Evolutionary conservation across 352 stramenopile species (phyloP), one percentile per base, ranked within the genome.

Genomic region (Pythium sukuiense): DNA sequence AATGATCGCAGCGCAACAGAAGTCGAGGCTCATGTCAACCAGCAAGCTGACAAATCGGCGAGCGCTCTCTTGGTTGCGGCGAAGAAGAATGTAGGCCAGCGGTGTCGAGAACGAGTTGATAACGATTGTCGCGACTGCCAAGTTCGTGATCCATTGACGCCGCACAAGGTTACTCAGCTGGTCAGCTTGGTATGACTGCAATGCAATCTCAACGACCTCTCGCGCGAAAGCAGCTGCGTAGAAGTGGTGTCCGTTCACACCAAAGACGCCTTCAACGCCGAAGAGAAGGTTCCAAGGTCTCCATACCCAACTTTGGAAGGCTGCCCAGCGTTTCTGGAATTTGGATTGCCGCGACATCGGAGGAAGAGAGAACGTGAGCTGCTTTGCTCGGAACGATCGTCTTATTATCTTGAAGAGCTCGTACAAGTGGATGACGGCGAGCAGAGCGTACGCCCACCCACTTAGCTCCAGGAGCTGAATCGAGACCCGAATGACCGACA

Each of bases 101-200:
- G 65, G 65, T 30, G 58, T 55, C 43, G 58, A 46, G n/a, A 71
- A 4, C 5, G 57, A 61, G 41, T 71, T 71, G 39, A 71, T 14
- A 1, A 67, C 26, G 24, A 71, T 59, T 2, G 24, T 30, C 1
- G 24, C 58, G 11, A 71, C 59, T 4, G 59, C 52, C n/a, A 67
- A 27, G 18, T 62, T 26, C 5, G 54, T 71, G 41, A 71, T 63
- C 65, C 50, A 71, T 13, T 33, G 1, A 9, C 52, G 50, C 9
- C 57, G 29, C 0, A 66, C 54, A 1, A 48, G 57, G 12, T 33
- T 12, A 30, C 65, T 71, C 12, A 71, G 20, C 30, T 67, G 53
- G 24, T 59, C 20, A 13, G 59, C 59, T 35, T 66, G 59, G n/a
- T 54, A 66, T 3, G 59, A 46, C 59, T 70, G 63, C 55, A 70